These are phyloP conservation scores for Globisporangium iwayamae DNA, from an alignment of 352 stramenopile genomes.

Conservation along the genomic window DNA sequence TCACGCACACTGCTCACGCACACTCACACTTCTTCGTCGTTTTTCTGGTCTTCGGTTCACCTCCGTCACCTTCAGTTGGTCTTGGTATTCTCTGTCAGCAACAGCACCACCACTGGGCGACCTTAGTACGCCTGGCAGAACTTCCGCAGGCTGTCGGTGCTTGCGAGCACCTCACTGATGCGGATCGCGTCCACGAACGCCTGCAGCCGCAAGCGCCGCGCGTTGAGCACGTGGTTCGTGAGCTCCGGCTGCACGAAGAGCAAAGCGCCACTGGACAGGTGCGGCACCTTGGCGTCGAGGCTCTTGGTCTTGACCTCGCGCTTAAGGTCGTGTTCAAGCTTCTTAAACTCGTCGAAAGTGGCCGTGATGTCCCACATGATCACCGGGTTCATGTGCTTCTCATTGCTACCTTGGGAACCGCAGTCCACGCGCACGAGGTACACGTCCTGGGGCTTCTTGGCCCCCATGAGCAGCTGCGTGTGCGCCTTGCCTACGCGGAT, in stretches of 20 bases:
- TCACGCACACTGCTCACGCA: constrained; percentile 5
- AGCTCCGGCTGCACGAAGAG: constrained; percentile 70
- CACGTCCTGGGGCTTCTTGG: constrained; percentile 48
- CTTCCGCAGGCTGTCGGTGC: constrained; percentile 50
- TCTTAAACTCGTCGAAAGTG: constrained; percentile 75
- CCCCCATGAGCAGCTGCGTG: constrained; percentile 29
- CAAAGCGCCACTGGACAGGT: constrained; percentile 58
- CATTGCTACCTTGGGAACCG: constrained; percentile 21
- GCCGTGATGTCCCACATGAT: constrained; percentile 84
- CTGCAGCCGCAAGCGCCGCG: constrained; percentile 51
- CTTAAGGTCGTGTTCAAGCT: constrained; percentile 63
- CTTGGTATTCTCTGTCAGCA: not conserved
- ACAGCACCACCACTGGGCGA: not conserved
- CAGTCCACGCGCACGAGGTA: constrained; percentile 82
- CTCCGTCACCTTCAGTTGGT: not conserved
- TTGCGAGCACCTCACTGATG: constrained; percentile 40
- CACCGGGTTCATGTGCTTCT: constrained; percentile 84
- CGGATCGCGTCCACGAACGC: constrained; percentile 57
- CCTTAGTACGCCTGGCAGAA: constrained; percentile 72
- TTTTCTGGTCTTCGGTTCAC: not conserved
- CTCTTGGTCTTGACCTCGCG: constrained; percentile 62
- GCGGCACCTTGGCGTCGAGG: constrained; percentile 46
- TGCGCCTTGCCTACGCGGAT: constrained; percentile 82
- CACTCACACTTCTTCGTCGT: not conserved
- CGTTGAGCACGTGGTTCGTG: constrained; percentile 62